These are phyloP conservation scores for Fusarium praegraminearum DNA, from an alignment of 2,329 filamentous ascomycete genomes.

Conservation along the genomic window DNA sequence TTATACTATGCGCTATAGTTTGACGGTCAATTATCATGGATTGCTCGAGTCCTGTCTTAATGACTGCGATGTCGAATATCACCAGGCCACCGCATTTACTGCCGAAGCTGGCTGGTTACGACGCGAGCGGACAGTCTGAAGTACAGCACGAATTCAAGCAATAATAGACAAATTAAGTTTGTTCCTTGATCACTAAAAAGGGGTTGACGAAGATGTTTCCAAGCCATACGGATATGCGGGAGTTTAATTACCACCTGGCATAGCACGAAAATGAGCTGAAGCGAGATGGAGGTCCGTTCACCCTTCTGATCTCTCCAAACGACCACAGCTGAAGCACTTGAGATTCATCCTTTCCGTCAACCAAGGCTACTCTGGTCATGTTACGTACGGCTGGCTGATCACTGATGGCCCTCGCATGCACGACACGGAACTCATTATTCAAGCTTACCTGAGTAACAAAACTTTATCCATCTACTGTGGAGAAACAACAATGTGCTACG, in stretches of 20 bases:
- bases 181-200: constrained; percentile 30
- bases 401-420: constrained; percentile 33
- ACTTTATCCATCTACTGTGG: constrained; percentile 34
- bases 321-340: constrained; percentile 23
- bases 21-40: constrained; percentile 16
- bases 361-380: constrained; percentile 4
- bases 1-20: constrained; percentile 26
- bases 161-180: constrained; percentile 39
- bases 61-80: constrained; percentile 33
- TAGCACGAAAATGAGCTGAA: constrained; percentile 33
- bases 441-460: constrained; percentile 24
- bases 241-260: constrained; percentile 44
- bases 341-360: constrained; percentile 9
- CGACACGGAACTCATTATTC: constrained; percentile 35
- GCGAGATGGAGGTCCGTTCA: constrained; percentile 37
- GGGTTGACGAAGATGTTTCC: constrained; percentile 26
- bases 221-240: constrained; percentile 21
- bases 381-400: constrained; percentile 17
- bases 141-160: constrained; percentile 26
- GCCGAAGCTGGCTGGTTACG: constrained; percentile 36
- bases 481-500: constrained; percentile 9
- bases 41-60: constrained; percentile 12
- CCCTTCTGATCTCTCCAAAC: constrained; percentile 18
- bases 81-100: constrained; percentile 32
- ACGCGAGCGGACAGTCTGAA: constrained; percentile 27